Base-by-base conservation (phyloP, 306 rosid species). In the Carpinus viminea region DNA sequence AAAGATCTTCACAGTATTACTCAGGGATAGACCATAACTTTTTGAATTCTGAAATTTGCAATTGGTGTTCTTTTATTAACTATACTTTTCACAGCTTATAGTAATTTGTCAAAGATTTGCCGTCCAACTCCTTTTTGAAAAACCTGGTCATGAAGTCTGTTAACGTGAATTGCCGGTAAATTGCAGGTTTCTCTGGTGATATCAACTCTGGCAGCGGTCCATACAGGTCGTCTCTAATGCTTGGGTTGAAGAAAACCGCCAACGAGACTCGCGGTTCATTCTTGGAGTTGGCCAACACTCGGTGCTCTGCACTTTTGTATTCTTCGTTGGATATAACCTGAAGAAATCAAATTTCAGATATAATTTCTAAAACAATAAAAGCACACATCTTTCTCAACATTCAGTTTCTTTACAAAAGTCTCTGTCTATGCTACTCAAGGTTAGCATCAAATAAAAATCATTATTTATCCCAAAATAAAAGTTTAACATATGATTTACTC, bases 171-270 rank as follows among this genome's bases (percentile, higher is more conserved):
- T 79, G 73, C 20, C 84, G 50, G 56, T 89, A 94, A 13, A 83
- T 79, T 0, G 90, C 68, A 0, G 91, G 96, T 36, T 86, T 90
- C 24, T 84, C 87, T 5, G 65, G 74, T 12, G 90, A 79, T 31
- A 87, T 78, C 70, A 94, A 85, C 87, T 94, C 96, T 4, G 94
- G 94, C 76, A 90, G 73, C 17, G 96, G 98, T 59, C 98, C 98
- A 73, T 75, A 90, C 7, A 80, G 41, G 8, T 76, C 75, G 57
- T 89, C 91, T 70, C 91, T 80, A 0, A 69, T 60, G 53, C 96
- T 12, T 10, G 96, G 94, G 74, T 86, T 85, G 38, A 84, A 73
- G 79, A 94, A 92, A 50, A 87, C 82, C 0, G 86, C 96, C 0
- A 79, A 17, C 0, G 97, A 89, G 3, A 89, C 90, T 2, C 96